These are phyloP conservation scores for Mycotypha africana DNA, from an alignment of 371 early-diverging fungal genomes.

Conservation along the genomic window DNA sequence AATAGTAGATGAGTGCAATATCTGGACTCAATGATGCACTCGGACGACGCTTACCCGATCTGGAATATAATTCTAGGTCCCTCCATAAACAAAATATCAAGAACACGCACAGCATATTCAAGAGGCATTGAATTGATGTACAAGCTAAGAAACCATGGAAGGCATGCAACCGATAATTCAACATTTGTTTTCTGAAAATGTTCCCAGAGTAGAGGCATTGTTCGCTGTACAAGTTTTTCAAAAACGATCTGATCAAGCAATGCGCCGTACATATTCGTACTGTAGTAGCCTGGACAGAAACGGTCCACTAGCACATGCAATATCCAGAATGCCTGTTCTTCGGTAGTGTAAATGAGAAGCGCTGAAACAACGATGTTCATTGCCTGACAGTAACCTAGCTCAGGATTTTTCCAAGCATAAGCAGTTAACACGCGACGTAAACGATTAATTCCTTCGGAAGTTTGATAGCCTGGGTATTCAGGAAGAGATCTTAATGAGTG, in stretches of 20 bases:
- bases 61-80: conserved; percentile 93
- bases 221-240: conserved; percentile 75
- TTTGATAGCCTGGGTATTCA: conserved; percentile 92
- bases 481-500: conserved; percentile 62
- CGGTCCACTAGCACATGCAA: conserved; percentile 85
- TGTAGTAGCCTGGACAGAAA: conserved; percentile 93
- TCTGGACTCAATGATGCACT: too few species aligned
- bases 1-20: too few species aligned
- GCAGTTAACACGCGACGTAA: conserved; percentile 87
- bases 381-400: conserved; percentile 97
- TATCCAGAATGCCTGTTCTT: conserved; percentile 97
- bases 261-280: conserved; percentile 96
- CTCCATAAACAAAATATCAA: conserved; percentile 95
- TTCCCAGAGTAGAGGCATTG: conserved; percentile 71
- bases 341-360: conserved; percentile 86
- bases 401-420: conserved; percentile 82
- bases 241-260: conserved; percentile 92
- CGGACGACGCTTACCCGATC: conserved; percentile 67
- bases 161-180: conserved; percentile 89
- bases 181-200: conserved; percentile 86
- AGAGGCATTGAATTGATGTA: conserved; percentile 94
- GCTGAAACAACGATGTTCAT: conserved; percentile 98
- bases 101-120: conserved; percentile 77
- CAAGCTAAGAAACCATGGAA: conserved; percentile 95
- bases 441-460: conserved; percentile 83